Conservation (phyloP, 2,329 filamentous ascomycete species). For the Colletotrichum spinosum region DNA sequence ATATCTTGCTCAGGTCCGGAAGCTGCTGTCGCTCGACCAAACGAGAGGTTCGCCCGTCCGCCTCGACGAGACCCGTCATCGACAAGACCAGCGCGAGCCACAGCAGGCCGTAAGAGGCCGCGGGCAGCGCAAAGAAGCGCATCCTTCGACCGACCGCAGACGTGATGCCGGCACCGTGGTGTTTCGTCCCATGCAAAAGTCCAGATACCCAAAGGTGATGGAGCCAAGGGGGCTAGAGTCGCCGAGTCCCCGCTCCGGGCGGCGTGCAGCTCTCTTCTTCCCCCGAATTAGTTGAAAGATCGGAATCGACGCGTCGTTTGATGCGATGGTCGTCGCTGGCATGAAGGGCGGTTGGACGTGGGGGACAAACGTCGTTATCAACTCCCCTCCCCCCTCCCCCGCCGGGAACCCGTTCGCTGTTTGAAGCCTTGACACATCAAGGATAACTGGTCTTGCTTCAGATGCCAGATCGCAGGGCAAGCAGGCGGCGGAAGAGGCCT, state of each 20-base stretch:
- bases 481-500: neutral
- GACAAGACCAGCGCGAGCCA: conserved; percentile 7
- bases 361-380: conserved; percentile 26
- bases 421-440: conserved; percentile 23
- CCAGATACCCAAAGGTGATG: neutral
- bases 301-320: neutral
- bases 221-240: conserved; percentile 1
- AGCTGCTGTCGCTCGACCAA: conserved; percentile 18
- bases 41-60: neutral
- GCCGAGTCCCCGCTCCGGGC: conserved; percentile 21
- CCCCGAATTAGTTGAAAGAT: neutral
- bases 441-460: conserved; percentile 28
- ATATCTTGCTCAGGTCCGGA: conserved; percentile 29
- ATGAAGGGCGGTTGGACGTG: neutral
- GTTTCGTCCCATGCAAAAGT: neutral
- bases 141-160: neutral
- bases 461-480: conserved; percentile 1
- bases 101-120: conserved; percentile 15
- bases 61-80: neutral
- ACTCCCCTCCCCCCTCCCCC: neutral
- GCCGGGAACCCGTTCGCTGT: conserved; percentile 21
- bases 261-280: conserved; percentile 6
- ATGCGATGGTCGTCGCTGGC: neutral
- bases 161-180: neutral
- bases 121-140: neutral